These are phyloP conservation scores for Populus euphratica DNA, from an alignment of 345 rosid species.

Conservation along the genomic window DNA sequence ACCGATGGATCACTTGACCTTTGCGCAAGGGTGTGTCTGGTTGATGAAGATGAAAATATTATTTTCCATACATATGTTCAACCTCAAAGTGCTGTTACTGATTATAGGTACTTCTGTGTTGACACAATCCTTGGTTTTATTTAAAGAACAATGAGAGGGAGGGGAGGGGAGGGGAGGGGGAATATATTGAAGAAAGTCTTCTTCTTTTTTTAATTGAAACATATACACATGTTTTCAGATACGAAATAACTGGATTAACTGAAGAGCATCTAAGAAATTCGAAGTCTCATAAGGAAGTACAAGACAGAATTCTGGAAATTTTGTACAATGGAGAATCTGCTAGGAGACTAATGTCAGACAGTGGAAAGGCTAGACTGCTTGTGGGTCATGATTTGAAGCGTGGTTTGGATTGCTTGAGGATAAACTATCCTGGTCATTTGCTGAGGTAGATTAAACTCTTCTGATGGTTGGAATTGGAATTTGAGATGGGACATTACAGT, in stretches of 20 bases:
- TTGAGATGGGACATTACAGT: neutral
- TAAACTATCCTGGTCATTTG: constrained; percentile 55
- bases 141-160: neutral
- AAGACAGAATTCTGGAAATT: constrained; percentile 37
- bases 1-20: constrained; percentile 47
- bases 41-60: constrained; percentile 68
- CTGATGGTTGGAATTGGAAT: neutral
- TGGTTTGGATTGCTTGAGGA: constrained; percentile 61
- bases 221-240: constrained; percentile 32
- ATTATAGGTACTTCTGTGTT: constrained; percentile 47
- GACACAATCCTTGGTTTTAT: too few relatives aligned
- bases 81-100: constrained; percentile 51
- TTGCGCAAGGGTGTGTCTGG: constrained; percentile 65
- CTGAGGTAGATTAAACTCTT: constrained; percentile 41
- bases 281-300: constrained; percentile 49
- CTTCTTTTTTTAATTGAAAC: neutral
- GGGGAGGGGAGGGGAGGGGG: too few relatives aligned
- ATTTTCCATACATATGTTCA: constrained; percentile 53
- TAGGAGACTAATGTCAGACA: constrained; percentile 29
- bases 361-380: constrained; percentile 55
- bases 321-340: constrained; percentile 48
- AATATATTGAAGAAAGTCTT: neutral
- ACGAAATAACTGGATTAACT: constrained; percentile 63
- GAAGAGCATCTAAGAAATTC: constrained; percentile 60
- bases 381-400: constrained; percentile 66